Evolutionary conservation across 1,284 basidiomycete genomes (phyloP).

Genomic region (Tilletia caries): DNA sequence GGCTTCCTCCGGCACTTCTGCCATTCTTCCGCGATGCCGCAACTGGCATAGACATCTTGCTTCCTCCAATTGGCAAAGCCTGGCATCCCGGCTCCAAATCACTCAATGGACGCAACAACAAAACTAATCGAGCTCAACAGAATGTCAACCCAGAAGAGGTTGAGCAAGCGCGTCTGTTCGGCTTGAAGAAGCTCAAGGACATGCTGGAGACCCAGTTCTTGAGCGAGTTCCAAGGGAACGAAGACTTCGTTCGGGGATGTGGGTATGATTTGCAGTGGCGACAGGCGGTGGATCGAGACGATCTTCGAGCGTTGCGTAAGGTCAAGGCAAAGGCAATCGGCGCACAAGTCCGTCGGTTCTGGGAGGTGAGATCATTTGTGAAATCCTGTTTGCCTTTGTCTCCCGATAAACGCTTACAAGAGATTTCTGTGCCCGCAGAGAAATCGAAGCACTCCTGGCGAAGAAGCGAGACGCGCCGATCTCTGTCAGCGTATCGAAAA

Average conservation of each 20-base stretch:
- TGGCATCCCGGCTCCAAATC: background rate
- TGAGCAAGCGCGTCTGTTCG: background rate
- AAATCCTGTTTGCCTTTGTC: background rate
- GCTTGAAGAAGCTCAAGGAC: background rate
- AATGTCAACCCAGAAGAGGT: background rate
- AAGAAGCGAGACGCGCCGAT: background rate
- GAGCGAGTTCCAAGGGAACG: background rate
- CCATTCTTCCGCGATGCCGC: background rate
- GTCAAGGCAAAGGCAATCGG: slow-evolving; percentile 16
- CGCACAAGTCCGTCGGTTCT: slow-evolving; percentile 27
- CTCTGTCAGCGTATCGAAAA: slow-evolving; percentile 22
- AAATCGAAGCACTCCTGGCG: background rate
- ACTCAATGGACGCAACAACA: background rate
- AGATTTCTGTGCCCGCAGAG: slow-evolving; percentile 4
- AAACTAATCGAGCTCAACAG: background rate
- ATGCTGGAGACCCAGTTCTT: background rate
- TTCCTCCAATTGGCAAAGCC: background rate
- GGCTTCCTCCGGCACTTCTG: too few relatives aligned
- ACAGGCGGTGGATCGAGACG: background rate
- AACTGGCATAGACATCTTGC: background rate
- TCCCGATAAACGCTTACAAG: background rate
- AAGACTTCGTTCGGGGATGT: background rate
- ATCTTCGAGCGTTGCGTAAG: background rate
- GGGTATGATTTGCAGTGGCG: background rate
- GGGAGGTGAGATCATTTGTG: slow-evolving; percentile 16